Evolutionary conservation across 2,329 filamentous ascomycete genomes (phyloP), one percentile per base, ranked within the genome.

Genomic region (Alternaria alternata): DNA sequence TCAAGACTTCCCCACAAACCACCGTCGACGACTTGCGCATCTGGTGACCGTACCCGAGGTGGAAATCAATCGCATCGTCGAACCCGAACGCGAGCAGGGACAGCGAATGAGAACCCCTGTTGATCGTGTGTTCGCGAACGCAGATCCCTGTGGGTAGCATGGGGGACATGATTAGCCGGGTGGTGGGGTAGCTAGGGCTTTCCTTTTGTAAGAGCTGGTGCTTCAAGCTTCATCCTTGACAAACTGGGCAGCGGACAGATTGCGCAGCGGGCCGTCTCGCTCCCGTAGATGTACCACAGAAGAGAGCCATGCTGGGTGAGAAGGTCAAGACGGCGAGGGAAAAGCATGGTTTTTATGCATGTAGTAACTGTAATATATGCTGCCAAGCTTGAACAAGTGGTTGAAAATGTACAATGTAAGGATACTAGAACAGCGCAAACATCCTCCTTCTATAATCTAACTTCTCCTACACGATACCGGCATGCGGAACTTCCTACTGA

Each of bases 181-280:
- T 49, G 51, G 52, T 46, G 57, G 57, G 57, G 51, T 38, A 59
- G 39, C 11, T 18, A 28, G 18, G 7, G 26, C 20, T 8, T 28
- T 38, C 46, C 16, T 30, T 55, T 59, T 57, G 36, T 24, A 32
- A 9, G 9, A 47, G 18, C 20, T 32, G 44, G n/a, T 34, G 34
- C 39, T 51, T 59, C 51, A 59, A 59, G 56, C 56, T 54, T 51
- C 47, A 64, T 61, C 61, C 61, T 54, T 62, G 61, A 48, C 36
- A 6, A n/a, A 6, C 34, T 38, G 16, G 16, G 34, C 6, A 38
- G 16, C 8, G 34, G 34, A 7, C 8, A 34, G 24, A 39, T 18
- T 32, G 61, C 55, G 59, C 51, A 51, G 41, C 62, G 62, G 59
- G 52, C 59, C 62, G 62, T 51, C 46, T 57, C 54, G 58, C 26